Evolutionary conservation across 2,329 filamentous ascomycete genomes (phyloP).

Genomic region (Fusarium sp.): DNA sequence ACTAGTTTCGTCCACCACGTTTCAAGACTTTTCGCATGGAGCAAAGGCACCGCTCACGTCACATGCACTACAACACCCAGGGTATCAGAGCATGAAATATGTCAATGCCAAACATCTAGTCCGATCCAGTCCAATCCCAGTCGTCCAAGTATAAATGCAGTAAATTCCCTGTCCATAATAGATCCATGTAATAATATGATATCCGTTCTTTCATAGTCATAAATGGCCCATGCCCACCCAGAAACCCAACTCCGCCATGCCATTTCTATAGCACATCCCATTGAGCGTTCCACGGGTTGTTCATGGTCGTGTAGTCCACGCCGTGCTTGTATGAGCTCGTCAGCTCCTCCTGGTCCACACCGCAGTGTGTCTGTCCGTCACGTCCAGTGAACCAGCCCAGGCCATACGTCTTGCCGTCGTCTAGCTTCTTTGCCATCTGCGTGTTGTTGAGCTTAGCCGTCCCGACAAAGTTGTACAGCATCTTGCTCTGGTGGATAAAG

Average conservation of each 20-base stretch:
- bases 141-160: conserved; percentile 8
- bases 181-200: conserved; percentile 12
- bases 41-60: not conserved
- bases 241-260: not conserved
- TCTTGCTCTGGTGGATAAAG: conserved; percentile 83
- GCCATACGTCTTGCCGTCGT: conserved; percentile 72
- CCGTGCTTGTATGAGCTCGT: conserved; percentile 74
- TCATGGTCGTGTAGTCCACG: conserved; percentile 58
- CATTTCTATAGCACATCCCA: conserved; percentile 50
- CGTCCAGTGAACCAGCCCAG: conserved; percentile 81
- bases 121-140: not conserved
- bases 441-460: conserved; percentile 71
- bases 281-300: conserved; percentile 62
- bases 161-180: conserved; percentile 7
- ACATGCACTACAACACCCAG: conserved; percentile 10
- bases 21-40: conserved; percentile 5
- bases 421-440: conserved; percentile 71
- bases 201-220: conserved; percentile 22
- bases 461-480: conserved; percentile 80
- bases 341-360: conserved; percentile 81
- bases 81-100: conserved; percentile 15
- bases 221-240: not conserved
- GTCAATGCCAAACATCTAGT: conserved; percentile 24
- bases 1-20: conserved; percentile 20
- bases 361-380: conserved; percentile 79